Evolutionary conservation across 345 rosid species (phyloP).

Genomic region (Sisymbrium altissimum): DNA sequence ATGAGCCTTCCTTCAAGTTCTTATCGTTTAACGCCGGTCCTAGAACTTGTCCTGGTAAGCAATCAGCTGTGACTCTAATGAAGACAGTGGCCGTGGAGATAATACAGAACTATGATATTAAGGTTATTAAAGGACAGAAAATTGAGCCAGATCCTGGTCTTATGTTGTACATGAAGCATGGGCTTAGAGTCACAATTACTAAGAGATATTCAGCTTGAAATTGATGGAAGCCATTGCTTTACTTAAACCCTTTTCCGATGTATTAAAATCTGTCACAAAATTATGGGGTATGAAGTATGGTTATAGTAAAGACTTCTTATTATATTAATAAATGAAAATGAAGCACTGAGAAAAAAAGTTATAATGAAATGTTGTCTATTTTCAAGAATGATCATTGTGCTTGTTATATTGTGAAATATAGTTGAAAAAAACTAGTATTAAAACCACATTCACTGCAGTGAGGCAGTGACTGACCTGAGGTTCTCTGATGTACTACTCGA

Average conservation of each 20-base stretch:
- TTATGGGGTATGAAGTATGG: neutral
- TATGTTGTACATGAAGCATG: slow-evolving; percentile 18
- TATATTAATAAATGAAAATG: no score
- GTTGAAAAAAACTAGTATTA: no score
- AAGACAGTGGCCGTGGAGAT: slow-evolving; percentile 9
- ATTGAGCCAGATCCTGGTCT: slow-evolving; percentile 25
- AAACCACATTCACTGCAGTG: no score
- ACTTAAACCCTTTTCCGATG: neutral
- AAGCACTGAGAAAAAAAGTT: no score
- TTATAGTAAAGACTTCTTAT: no score
- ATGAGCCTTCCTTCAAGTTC: slow-evolving; percentile 30
- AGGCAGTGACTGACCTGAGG: no score
- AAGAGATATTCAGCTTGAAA: slow-evolving; percentile 5
- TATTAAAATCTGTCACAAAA: neutral
- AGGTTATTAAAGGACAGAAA: slow-evolving; percentile 14
- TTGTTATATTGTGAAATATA: no score
- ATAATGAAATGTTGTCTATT: no score
- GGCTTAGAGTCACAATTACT: slow-evolving; percentile 21
- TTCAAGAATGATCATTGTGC: no score
- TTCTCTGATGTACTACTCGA: no score
- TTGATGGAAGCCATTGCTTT: neutral
- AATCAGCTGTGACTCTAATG: slow-evolving; percentile 20
- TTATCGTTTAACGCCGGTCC: slow-evolving; percentile 28
- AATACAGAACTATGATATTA: slow-evolving; percentile 22
- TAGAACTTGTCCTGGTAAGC: slow-evolving; percentile 27